Evolutionary conservation across 2,329 filamentous ascomycete species (phyloP), one percentile per base, ranked within the genome.

Genomic region (Xylaria sp.): DNA sequence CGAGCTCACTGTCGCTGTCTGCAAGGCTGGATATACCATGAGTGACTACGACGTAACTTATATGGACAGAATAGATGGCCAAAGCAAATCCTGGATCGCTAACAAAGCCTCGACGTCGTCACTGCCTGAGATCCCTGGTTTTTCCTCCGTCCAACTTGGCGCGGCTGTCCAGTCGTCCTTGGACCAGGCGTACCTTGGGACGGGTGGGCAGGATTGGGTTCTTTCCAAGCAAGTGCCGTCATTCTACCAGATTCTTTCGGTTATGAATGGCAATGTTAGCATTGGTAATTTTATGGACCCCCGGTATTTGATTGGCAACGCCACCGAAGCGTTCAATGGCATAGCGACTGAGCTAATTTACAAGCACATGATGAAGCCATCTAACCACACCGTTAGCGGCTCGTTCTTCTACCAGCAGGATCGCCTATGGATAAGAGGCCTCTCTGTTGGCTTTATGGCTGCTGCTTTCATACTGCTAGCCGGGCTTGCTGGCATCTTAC

Each of bases 201-300:
- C 67, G 8, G 63, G 67, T n/a, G 67, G 67, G 11, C 57, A 66
- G 12, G 67, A 69, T 39, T 69, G 62, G 62, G 67, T 69, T 4
- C 57, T 69, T 19, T 58, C 67, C 2, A 21, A 61, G 34, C 62
- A 69, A 53, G 67, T 69, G 11, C 56, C 62, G 27, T 65, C 67
- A 7, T 69, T 66, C 53, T 69, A 69, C 45, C 67, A 66, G 53
- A 66, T 69, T 2, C 67, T 69, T 32, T 69, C 67, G 9, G 67
- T 62, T 21, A 65, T 66, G 67, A 69, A 69, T 47, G 57, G 57
- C 4, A 65, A 65, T 17, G 53, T 65, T 24, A 69, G 59, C 12
- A 67, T 69, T 19, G 67, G 67, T 3, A 11, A 59, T 24, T 69
- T 69, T n/a, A 67, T 67, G 64, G 67, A 67, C 2, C 60, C 59